A percentile compares a stretch with the other conserved stretches of the same genome.
phyloP scores from a whole-genome alignment of 225 moss, liverwort and hornwort genomes.

The Marchantia polymorpha region DNA sequence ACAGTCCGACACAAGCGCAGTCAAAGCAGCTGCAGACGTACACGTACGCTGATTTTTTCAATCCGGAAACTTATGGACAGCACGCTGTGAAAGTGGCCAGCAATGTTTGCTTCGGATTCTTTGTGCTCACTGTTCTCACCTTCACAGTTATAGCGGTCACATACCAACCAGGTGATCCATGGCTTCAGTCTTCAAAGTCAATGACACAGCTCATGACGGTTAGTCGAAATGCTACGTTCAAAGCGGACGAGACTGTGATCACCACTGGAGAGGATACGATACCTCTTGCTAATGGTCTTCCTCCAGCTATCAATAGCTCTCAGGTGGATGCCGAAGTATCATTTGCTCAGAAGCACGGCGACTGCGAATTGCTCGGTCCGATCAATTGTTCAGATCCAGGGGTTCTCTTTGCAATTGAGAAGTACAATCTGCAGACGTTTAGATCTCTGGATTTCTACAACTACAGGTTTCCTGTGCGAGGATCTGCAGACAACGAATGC shows the following conservation, averaged over 20 bases:
- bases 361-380: conserved; percentile 36
- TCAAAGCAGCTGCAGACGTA: neutral
- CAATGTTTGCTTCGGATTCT: conserved; percentile 70
- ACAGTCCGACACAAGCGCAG: neutral
- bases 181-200: conserved; percentile 52
- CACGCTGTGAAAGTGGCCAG: conserved; percentile 55
- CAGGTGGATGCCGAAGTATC: conserved; percentile 30
- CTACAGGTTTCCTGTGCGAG: conserved; percentile 52
- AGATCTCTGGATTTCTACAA: conserved; percentile 60
- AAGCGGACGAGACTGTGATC: conserved; percentile 70
- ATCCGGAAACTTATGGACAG: conserved; percentile 49
- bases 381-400: conserved; percentile 59
- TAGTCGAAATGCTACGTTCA: conserved; percentile 55
- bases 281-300: conserved; percentile 17
- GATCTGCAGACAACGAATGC: conserved; percentile 50
- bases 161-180: conserved; percentile 79
- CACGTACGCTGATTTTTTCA: conserved; percentile 15
- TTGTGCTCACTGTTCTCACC: conserved; percentile 60
- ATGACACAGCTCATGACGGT: conserved; percentile 42
- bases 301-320: conserved; percentile 39
- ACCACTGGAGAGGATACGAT: conserved; percentile 71
- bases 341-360: conserved; percentile 11
- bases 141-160: conserved; percentile 70
- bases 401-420: conserved; percentile 60
- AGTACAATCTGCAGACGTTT: conserved; percentile 57